Percentiles rank a stretch among this genome's conserved stretches.
phyloP scores from a whole-genome alignment of 768 basidiomycete species.

The Mycena latifolia region DNA sequence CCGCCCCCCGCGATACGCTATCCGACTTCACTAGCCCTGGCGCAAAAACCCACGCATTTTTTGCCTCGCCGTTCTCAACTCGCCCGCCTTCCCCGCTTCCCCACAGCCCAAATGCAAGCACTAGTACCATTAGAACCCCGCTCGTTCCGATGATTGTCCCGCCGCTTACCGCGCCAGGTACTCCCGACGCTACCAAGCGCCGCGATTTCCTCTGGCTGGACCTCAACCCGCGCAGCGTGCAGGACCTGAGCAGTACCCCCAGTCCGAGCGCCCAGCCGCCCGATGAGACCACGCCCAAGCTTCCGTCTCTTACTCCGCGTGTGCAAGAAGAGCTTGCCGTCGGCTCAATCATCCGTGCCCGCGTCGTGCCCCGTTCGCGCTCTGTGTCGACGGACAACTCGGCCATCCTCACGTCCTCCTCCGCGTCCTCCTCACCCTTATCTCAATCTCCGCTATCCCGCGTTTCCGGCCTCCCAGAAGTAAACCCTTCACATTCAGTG shows the following conservation, averaged over 20 bases:
- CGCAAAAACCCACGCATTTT: slow-evolving; percentile 63
- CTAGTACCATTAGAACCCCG: slow-evolving; percentile 33
- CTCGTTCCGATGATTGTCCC: slow-evolving; percentile 38
- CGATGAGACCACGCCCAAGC: slow-evolving; percentile 35
- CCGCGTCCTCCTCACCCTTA: slow-evolving; percentile 26
- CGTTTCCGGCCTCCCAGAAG: slow-evolving; percentile 30
- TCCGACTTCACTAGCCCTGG: slow-evolving; percentile 34
- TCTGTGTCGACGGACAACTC: slow-evolving; percentile 36
- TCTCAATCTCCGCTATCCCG: slow-evolving; percentile 28
- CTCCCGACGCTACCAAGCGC: slow-evolving; percentile 12
- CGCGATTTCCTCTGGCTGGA: slow-evolving; percentile 33
- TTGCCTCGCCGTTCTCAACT: slow-evolving; percentile 58
- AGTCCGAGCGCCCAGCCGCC: slow-evolving; percentile 14
- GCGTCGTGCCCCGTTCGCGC: slow-evolving; percentile 37
- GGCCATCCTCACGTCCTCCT: slow-evolving; percentile 40
- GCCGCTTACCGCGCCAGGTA: too few species aligned
- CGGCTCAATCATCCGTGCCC: slow-evolving; percentile 36
- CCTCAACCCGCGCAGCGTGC: slow-evolving; percentile 14
- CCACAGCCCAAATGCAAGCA: slow-evolving; percentile 38
- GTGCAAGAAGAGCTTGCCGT: slow-evolving; percentile 32
- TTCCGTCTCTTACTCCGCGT: slow-evolving; percentile 31
- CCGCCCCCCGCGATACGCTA: slow-evolving; percentile 30
- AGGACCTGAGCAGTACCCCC: slow-evolving; percentile 25
- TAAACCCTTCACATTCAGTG: slow-evolving; percentile 17
- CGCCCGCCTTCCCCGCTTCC: slow-evolving; percentile 50